phyloP scores from a whole-genome alignment of 139 green algal genomes.

The Haematococcus sp. region DNA sequence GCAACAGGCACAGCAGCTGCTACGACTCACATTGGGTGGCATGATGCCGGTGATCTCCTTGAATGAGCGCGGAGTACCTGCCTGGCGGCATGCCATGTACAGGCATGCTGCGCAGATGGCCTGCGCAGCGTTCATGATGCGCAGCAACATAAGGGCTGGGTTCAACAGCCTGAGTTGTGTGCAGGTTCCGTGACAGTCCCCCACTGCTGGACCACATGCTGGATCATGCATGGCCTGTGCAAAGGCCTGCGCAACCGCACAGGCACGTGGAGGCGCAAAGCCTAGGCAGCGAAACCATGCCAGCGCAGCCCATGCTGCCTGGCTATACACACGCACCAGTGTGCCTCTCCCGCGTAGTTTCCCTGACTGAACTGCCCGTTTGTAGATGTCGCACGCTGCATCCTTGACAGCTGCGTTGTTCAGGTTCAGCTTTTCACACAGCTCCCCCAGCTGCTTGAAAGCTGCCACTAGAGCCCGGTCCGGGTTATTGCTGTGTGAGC shows the following conservation, averaged over 20 bases:
- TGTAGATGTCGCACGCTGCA: conserved; percentile 65
- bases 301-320: background rate
- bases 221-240: background rate
- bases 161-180: no score
- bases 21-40: conserved; percentile 45
- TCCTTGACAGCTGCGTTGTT: conserved; percentile 55
- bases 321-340: background rate
- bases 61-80: conserved; percentile 77
- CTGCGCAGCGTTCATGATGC: conserved; percentile 14
- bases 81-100: conserved; percentile 80
- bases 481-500: conserved; percentile 42
- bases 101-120: conserved; percentile 83
- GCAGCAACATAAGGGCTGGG: no score
- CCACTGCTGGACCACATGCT: background rate
- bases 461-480: conserved; percentile 52
- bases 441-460: conserved; percentile 44
- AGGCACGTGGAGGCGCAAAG: background rate
- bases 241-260: background rate
- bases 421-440: conserved; percentile 63
- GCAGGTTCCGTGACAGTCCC: no score
- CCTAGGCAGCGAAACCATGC: background rate
- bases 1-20: no score
- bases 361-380: conserved; percentile 31
- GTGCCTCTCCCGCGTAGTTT: conserved; percentile 1
- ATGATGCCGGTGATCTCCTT: conserved; percentile 80